Conservation (phyloP, 2,329 filamentous ascomycete species). For the Polytolypa hystricis region DNA sequence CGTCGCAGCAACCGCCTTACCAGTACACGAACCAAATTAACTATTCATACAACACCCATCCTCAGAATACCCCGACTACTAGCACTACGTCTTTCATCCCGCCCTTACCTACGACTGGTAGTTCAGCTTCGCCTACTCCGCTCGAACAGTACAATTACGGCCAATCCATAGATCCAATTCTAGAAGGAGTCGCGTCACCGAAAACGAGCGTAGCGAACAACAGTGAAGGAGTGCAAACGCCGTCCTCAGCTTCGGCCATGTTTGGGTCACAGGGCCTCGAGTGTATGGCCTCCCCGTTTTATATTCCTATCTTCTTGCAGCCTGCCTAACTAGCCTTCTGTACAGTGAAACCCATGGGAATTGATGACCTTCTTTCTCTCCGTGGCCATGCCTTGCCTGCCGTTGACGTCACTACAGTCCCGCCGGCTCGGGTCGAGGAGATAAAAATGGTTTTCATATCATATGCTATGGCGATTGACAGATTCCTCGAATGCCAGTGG, state of each 20-base stretch:
- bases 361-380: constrained; percentile 61
- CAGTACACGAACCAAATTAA: too few relatives aligned
- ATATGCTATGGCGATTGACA: constrained; percentile 63
- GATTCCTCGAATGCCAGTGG: constrained; percentile 75
- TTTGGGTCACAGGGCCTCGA: constrained; percentile 13
- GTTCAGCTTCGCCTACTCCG: constrained; percentile 22
- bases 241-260: constrained; percentile 1
- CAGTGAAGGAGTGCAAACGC: constrained; percentile 1
- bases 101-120: constrained; percentile 1
- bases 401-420: constrained; percentile 39
- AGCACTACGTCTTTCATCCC: too few relatives aligned
- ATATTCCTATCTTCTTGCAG: background rate
- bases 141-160: constrained; percentile 46
- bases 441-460: constrained; percentile 63
- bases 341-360: constrained; percentile 55
- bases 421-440: constrained; percentile 46
- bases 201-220: background rate
- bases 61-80: too few relatives aligned
- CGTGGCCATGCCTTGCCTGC: constrained; percentile 49
- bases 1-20: constrained; percentile 32
- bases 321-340: constrained; percentile 16
- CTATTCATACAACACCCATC: too few relatives aligned
- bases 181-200: constrained; percentile 33
- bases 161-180: constrained; percentile 54
- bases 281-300: constrained; percentile 28